Evolutionary conservation across 2,329 filamentous ascomycete species (phyloP), one percentile per base, ranked within the genome.

Genomic region (Lecanicillium sp.): DNA sequence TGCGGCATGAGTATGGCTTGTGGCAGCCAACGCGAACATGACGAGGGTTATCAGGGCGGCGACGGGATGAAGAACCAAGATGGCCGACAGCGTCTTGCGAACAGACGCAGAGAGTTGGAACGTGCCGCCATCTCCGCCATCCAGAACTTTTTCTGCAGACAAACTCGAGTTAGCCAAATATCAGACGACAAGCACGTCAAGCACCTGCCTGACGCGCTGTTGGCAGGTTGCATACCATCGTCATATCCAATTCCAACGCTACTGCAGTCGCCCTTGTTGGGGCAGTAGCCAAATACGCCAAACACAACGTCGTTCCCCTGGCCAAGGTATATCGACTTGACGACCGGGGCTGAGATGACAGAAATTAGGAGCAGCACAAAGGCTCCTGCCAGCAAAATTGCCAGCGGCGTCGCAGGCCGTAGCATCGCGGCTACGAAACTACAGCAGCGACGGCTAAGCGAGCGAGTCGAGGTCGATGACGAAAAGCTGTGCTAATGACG

Each of bases 251-350:
- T 75, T 56, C 82, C 75, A 47, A 90, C 77, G 29, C 69, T 67
- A 52, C 76, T 85, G 62, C 92, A 96, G 42, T 62, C 54, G 45
- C 57, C 57, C 43, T 67, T 59, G 29, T 78, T 71, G 22, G 22
- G 22, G 62, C 92, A 98, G 53, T 78, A 94, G 18, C 92, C 92
- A 66, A 96, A 90, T 35, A 96, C 89, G 35, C 92, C 92, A 68
- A 94, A 95, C 49, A 80, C 80, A 50, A 85, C 77, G 51, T 82
- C 80, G 30, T 80, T 65, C 55, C 80, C 90, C 37, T 77, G 80
- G 28, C 85, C 89, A 30, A 98, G 71, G 9, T 88, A 86, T 33
- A 98, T 94, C 18, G 71, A 74, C 55, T 83, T 80, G 56, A 96
- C 83, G 49, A 98, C 79, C 14, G 92, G 92, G 0, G 87, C 89